A percentile compares a stretch with the other conserved stretches of the same genome.
These are phyloP conservation scores for Aurifilum marmelostoma DNA, from an alignment of 2,329 filamentous ascomycete genomes.

Conservation along the genomic window DNA sequence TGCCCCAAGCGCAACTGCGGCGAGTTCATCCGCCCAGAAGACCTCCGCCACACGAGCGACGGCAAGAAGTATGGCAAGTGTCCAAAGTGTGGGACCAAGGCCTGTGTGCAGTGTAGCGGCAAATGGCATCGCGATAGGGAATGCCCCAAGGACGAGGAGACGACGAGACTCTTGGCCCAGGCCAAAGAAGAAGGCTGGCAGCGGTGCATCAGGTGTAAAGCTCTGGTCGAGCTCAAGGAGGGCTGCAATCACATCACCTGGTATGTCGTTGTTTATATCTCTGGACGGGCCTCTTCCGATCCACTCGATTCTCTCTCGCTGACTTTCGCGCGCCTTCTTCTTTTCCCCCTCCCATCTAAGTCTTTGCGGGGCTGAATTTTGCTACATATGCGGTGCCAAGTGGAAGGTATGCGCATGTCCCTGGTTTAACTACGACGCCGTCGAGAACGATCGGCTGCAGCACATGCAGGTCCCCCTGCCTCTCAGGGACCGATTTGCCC, in stretches of 20 bases:
- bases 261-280: constrained; percentile 51
- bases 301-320: neutral
- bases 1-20: constrained; percentile 75
- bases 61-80: constrained; percentile 72
- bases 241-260: constrained; percentile 90
- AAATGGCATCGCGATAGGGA: constrained; percentile 72
- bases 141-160: constrained; percentile 74
- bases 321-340: neutral
- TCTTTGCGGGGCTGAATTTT: constrained; percentile 82
- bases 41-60: constrained; percentile 62
- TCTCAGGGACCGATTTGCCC: constrained; percentile 31
- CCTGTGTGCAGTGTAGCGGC: constrained; percentile 74
- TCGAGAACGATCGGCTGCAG: constrained; percentile 57
- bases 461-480: constrained; percentile 54
- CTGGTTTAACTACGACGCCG: constrained; percentile 69
- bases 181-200: constrained; percentile 74
- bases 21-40: constrained; percentile 75
- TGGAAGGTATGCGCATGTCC: constrained; percentile 86
- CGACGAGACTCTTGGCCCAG: constrained; percentile 63
- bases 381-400: constrained; percentile 79
- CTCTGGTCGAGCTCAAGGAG: constrained; percentile 77
- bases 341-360: constrained; percentile 39
- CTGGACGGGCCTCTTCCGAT: no score
- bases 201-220: constrained; percentile 73
- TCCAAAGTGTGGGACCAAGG: constrained; percentile 69